These are phyloP conservation scores for Rhizomucor pusillus DNA, from an alignment of 371 early-diverging fungal species.

Conservation along the genomic window DNA sequence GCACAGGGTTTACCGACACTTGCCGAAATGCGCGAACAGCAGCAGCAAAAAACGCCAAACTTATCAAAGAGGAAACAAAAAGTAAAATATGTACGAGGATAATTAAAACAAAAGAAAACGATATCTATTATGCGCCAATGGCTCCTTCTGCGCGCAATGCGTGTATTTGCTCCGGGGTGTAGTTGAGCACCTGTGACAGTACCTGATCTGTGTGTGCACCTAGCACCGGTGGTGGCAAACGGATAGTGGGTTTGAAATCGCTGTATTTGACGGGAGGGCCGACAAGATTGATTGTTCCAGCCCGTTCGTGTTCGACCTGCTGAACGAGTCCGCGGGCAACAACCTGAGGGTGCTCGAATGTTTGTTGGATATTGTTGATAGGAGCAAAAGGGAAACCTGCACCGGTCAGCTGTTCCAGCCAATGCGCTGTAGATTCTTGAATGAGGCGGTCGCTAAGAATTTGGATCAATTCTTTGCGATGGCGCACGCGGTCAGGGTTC, in stretches of 20 bases:
- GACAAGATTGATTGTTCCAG: slow-evolving; percentile 76
- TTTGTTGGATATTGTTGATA: slow-evolving; percentile 80
- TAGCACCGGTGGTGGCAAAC: slow-evolving; percentile 80
- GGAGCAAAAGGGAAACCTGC: slow-evolving; percentile 83
- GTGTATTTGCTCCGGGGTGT: slow-evolving; percentile 45
- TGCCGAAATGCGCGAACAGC: slow-evolving; percentile 31
- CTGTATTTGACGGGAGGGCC: slow-evolving; percentile 83
- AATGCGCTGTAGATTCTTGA: slow-evolving; percentile 51
- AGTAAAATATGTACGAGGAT: slow-evolving; percentile 38
- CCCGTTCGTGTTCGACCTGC: slow-evolving; percentile 77
- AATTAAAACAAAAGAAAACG: background rate
- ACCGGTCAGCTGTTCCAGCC: slow-evolving; percentile 65
- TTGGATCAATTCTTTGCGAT: slow-evolving; percentile 64
- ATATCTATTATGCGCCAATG: slow-evolving; percentile 22
- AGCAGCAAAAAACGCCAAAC: slow-evolving; percentile 12
- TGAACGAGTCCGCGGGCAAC: slow-evolving; percentile 74
- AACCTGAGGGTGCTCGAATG: slow-evolving; percentile 89
- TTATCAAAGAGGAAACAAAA: slow-evolving; percentile 41
- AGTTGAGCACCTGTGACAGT: slow-evolving; percentile 57
- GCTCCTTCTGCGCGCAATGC: slow-evolving; percentile 30
- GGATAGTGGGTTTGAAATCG: slow-evolving; percentile 60
- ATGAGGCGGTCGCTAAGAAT: slow-evolving; percentile 52
- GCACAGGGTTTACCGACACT: slow-evolving; percentile 49
- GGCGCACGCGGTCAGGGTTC: slow-evolving; percentile 71
- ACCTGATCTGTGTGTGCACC: slow-evolving; percentile 87